Base-by-base conservation (phyloP, 139 green algal species). In the Chlorella sp. region DNA sequence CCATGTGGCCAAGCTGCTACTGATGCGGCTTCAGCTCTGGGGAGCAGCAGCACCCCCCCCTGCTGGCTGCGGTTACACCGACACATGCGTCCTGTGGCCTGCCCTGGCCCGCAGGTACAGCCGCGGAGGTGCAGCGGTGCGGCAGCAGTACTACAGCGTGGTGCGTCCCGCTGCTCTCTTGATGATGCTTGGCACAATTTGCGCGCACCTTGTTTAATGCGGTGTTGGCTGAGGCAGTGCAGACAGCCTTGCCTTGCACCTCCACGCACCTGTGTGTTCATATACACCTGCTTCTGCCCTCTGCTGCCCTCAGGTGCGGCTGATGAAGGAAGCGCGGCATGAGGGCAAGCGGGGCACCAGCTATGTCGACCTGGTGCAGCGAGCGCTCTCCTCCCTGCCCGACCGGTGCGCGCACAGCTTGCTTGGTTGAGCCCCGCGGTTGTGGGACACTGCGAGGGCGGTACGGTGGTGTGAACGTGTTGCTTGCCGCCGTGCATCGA, bases 351-450 rank as follows among this genome's bases (percentile, higher is more conserved):
- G 65, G 73, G 84, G 84, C 20, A 43, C 32, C 32, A 85, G 67
- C 60, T 88, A 88, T 70, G 74, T 85, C 7, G 84, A 88, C 67
- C 44, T 88, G 0, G 84, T 88, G 24, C n/a, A n/a, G 1, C 28
- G 65, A 16, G 75, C 74, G 51, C 72, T 88, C 41, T 22, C 13
- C 17, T 7, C 41, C 24, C 72, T 88, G 84, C 58, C 84, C 24
- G 62, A 79, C 41, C 43, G 79, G 79, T 84, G 64, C 60, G 56
- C 56, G 19, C 64, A 41, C 17, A n/a, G n/a, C n/a, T n/a, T n/a
- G n/a, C n/a, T 40, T 70, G 65, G 16, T 44, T 73, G 13, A 11
- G 0, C 5, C 34, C 11, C 1, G n/a, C 16, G 22, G 67, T 65
- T n/a, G n/a, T n/a, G n/a, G n/a, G n/a, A n/a, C n/a, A n/a, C n/a